Base-by-base conservation (phyloP, 2,329 filamentous ascomycete species). In the Zymoseptoria pseudotritici region DNA sequence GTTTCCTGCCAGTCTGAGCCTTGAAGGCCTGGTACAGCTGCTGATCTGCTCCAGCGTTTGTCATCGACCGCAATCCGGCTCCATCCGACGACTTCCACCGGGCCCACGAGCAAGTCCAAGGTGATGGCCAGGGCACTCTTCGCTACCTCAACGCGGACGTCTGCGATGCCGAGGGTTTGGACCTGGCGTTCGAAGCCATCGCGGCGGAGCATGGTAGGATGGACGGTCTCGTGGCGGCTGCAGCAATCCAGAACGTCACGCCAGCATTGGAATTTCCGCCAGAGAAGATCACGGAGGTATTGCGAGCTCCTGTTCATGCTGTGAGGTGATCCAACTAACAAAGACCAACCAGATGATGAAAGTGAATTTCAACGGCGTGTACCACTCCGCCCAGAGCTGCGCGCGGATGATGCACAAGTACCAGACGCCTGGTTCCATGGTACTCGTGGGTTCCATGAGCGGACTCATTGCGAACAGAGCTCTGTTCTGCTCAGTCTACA, bases 401-500 rank as follows among this genome's bases (percentile, higher is more conserved):
- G 79, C 79, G 1, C 73, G 73, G 53, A 75, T 80, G 63, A 79
- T 81, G 74, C 77, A 77, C 61, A 75, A 76, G 31, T 74, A 77
- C 65, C 80, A 83, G 60, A 78, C 71, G n/a, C 73, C 71, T 10
- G 80, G 78, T n/a, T 78, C 76, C 3, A 80, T 82, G 57, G 72
- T 81, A 2, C 70, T 82, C 9, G 71, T 82, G 0, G 80, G 79
- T 0, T 79, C 76, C 64, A 82, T 82, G 78, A 79, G 77, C 59
- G 80, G 79, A 0, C 66, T 77, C 10, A 62, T 68, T 24, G 64
- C 66, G 4, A 67, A 71, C 46, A 65, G 60, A 57, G 67, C 60
- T 26, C 51, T 67, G 4, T 29, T 21, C 2, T 62, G 59, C 58
- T 58, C 57, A n/a, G 62, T 65, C 11, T 67, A 67, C 61, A 19